These are phyloP conservation scores for Elsinoe ampelina DNA, from an alignment of 2,329 filamentous ascomycete genomes.

Conservation along the genomic window DNA sequence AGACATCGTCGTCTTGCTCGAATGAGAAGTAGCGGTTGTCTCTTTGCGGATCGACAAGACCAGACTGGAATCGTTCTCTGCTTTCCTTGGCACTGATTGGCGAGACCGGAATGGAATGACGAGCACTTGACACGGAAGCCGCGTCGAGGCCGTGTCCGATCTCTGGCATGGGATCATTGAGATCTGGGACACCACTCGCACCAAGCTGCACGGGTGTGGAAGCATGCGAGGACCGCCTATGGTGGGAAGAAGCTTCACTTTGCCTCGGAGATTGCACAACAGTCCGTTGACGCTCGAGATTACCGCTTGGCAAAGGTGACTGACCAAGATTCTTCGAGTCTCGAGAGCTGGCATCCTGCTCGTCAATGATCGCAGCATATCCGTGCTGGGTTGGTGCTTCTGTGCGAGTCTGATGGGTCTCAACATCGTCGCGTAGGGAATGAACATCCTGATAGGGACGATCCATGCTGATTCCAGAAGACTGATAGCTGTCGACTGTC, in stretches of 20 bases:
- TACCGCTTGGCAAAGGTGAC: too few species aligned
- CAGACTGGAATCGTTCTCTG: not conserved
- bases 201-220: constrained; percentile 47
- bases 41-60: not conserved
- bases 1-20: constrained; percentile 6
- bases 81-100: constrained; percentile 2
- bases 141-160: constrained; percentile 56
- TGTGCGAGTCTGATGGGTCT: not conserved
- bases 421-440: not conserved
- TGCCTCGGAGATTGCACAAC: constrained; percentile 41
- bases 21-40: constrained; percentile 1
- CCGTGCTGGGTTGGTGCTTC: not conserved
- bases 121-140: constrained; percentile 56
- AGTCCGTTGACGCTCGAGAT: constrained; percentile 1
- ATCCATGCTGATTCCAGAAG: constrained; percentile 19
- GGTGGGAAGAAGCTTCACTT: constrained; percentile 29
- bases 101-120: constrained; percentile 50
- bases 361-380: not conserved
- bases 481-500: constrained; percentile 45
- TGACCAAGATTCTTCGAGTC: not conserved
- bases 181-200: constrained; percentile 60
- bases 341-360: not conserved
- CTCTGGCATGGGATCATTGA: constrained; percentile 65
- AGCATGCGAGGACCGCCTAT: constrained; percentile 23
- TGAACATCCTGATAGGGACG: not conserved